A percentile compares a stretch with the other conserved stretches of the same genome.
These are phyloP conservation scores for Auricularia sp. DNA, from an alignment of 768 basidiomycete species.

Conservation along the genomic window DNA sequence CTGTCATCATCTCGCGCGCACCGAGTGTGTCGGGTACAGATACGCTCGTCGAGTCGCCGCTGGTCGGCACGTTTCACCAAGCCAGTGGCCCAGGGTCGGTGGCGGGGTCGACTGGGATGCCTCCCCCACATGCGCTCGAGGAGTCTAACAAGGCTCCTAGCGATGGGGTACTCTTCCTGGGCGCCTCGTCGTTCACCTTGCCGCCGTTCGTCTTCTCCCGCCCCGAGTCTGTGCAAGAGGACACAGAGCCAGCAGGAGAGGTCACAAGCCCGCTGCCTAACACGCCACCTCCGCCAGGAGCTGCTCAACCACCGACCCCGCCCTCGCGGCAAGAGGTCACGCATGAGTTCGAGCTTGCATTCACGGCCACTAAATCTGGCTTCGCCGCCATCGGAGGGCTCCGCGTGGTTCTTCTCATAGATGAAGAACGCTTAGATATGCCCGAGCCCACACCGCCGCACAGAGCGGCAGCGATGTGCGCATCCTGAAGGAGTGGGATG, in stretches of 20 bases:
- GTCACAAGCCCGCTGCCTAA: background rate
- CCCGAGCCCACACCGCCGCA: conserved; percentile 7
- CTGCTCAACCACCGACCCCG: background rate
- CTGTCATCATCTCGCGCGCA: conserved; percentile 24
- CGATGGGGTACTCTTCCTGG: conserved; percentile 15
- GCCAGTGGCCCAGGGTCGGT: background rate
- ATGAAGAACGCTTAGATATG: conserved; percentile 20
- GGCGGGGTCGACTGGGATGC: background rate
- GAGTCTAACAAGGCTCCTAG: background rate
- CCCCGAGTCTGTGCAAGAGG: conserved; percentile 1
- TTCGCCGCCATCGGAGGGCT: conserved; percentile 60
- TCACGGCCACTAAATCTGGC: conserved; percentile 46
- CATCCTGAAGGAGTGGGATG: conserved; percentile 59
- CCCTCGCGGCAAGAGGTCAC: conserved; percentile 15
- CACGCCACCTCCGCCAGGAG: background rate
- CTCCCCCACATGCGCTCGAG: background rate
- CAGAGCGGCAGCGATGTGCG: conserved; percentile 25
- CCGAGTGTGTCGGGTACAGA: background rate
- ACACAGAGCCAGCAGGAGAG: background rate
- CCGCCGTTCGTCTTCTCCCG: conserved; percentile 15
- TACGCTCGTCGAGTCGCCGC: conserved; percentile 35
- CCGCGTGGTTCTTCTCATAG: conserved; percentile 49
- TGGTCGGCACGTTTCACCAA: conserved; percentile 21
- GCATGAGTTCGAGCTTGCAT: conserved; percentile 56
- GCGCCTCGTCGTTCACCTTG: conserved; percentile 19